Conservation (phyloP, 1,284 basidiomycete genomes). For the Cutaneotrichosporon sp. region DNA sequence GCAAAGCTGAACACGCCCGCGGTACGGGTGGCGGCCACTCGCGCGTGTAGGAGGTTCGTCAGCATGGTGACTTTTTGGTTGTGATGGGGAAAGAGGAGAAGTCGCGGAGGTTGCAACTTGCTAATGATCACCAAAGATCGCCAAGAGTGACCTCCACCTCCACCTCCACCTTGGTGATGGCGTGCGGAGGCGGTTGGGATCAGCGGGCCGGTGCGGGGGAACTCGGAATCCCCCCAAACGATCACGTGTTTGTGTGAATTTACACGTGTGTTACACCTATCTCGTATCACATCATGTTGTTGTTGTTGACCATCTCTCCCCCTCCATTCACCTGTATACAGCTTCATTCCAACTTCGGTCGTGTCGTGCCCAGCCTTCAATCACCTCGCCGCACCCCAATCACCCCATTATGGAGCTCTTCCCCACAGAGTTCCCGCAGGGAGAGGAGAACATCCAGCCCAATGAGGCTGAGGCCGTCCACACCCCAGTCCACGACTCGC, state of each 20-base stretch:
- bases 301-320: conserved; percentile 5
- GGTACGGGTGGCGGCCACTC: neutral
- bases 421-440: conserved; percentile 4
- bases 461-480: conserved; percentile 2
- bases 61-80: conserved; percentile 1
- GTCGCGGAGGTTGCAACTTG: neutral
- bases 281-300: neutral
- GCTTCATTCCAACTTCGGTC: neutral
- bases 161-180: neutral
- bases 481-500: neutral
- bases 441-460: neutral
- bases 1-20: neutral
- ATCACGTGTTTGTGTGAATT: neutral
- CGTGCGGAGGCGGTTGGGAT: neutral
- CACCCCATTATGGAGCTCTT: conserved; percentile 11
- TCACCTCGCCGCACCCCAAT: neutral
- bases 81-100: conserved; percentile 1
- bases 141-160: neutral
- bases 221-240: neutral
- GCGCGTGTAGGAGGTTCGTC: neutral
- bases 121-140: neutral
- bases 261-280: neutral
- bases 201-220: neutral
- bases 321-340: neutral
- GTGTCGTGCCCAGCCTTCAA: neutral